phyloP scores from a whole-genome alignment of 2,329 filamentous ascomycete genomes.

The Cladosporium velox region DNA sequence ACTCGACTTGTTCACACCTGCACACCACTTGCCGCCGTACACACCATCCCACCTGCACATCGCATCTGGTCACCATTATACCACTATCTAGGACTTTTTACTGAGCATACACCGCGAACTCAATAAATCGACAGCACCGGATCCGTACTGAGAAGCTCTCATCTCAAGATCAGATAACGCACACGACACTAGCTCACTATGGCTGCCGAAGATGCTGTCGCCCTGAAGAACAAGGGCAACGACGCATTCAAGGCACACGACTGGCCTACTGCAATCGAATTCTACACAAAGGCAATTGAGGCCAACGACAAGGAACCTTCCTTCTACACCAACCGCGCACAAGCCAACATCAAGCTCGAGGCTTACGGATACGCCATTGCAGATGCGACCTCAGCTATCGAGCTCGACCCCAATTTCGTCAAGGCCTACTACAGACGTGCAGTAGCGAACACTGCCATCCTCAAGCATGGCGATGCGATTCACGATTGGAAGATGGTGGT shows the following conservation, averaged over 20 bases:
- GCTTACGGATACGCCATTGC: slow-evolving; percentile 89
- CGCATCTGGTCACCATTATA: neutral
- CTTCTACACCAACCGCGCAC: slow-evolving; percentile 92
- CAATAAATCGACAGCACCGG: neutral
- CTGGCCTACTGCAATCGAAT: slow-evolving; percentile 78
- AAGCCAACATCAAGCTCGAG: slow-evolving; percentile 95
- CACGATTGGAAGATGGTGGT: slow-evolving; percentile 91
- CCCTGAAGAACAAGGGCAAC: slow-evolving; percentile 92
- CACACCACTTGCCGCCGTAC: neutral
- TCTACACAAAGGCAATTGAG: slow-evolving; percentile 86
- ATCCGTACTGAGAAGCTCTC: neutral
- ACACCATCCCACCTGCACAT: neutral
- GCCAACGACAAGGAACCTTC: slow-evolving; percentile 80
- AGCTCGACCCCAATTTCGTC: slow-evolving; percentile 81
- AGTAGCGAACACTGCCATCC: slow-evolving; percentile 85
- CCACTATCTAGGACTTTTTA: neutral
- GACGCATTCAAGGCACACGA: slow-evolving; percentile 86
- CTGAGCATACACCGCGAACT: neutral
- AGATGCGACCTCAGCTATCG: slow-evolving; percentile 88
- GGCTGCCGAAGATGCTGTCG: slow-evolving; percentile 63
- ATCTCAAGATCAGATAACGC: neutral
- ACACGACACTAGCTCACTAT: slow-evolving; percentile 29
- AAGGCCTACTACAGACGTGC: slow-evolving; percentile 97
- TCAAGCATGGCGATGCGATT: slow-evolving; percentile 83
- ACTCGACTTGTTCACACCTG: neutral